Evolutionary conservation across 306 rosid species (phyloP).

Genomic region (Quercus cerris): DNA sequence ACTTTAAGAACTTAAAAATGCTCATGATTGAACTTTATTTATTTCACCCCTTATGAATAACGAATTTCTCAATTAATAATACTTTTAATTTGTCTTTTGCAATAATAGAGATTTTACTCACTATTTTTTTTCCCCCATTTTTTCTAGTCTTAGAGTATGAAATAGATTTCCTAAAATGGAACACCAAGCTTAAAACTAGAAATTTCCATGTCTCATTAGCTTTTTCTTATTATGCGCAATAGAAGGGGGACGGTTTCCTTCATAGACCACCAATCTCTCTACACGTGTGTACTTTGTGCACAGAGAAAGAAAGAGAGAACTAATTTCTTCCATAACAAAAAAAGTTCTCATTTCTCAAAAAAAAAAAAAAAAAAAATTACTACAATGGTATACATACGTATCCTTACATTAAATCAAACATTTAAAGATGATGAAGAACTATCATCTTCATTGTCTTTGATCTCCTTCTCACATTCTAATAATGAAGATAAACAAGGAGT

Average conservation of each 20-base stretch:
- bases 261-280: slow-evolving; percentile 6
- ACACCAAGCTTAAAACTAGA: neutral
- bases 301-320: neutral
- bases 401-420: slow-evolving; percentile 8
- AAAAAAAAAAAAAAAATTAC: neutral
- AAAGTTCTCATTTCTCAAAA: neutral
- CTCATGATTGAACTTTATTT: too few species aligned
- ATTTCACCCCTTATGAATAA: too few species aligned
- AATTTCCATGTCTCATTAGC: slow-evolving; percentile 10
- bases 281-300: slow-evolving; percentile 12
- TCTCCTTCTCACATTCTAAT: slow-evolving; percentile 42
- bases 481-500: slow-evolving; percentile 43
- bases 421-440: slow-evolving; percentile 32
- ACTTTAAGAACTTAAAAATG: too few species aligned
- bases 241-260: slow-evolving; percentile 6
- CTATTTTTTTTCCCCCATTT: neutral
- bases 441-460: slow-evolving; percentile 13
- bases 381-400: slow-evolving; percentile 17
- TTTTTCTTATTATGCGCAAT: slow-evolving; percentile 9
- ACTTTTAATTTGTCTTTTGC: slow-evolving; percentile 28
- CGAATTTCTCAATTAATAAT: neutral
- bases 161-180: slow-evolving; percentile 17
- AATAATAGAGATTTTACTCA: slow-evolving; percentile 27
- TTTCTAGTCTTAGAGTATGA: too few species aligned
- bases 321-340: neutral